Evolutionary conservation across 2,329 filamentous ascomycete genomes (phyloP).

Genomic region (Sporothrix phasma): DNA sequence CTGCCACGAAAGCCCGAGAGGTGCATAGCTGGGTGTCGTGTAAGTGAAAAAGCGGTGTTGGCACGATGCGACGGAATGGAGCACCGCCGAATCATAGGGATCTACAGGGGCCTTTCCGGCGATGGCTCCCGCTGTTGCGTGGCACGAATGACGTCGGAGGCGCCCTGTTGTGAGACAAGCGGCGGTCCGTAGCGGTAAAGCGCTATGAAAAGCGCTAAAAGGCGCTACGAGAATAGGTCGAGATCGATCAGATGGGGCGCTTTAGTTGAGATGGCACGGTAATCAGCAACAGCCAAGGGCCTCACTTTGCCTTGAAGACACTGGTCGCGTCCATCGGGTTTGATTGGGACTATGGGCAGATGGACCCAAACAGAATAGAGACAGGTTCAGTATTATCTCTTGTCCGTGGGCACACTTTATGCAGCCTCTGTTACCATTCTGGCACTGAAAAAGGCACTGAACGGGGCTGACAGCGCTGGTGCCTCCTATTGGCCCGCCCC

Average conservation of each 20-base stretch:
- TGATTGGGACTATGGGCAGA: too few species aligned
- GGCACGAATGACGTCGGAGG: constrained; percentile 2
- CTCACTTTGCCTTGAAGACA: too few species aligned
- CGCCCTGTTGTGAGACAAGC: constrained; percentile 2
- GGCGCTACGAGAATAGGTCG: too few species aligned
- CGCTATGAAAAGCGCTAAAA: too few species aligned
- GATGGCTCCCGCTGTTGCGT: neutral
- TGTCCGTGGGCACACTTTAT: neutral
- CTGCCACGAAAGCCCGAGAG: neutral
- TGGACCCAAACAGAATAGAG: too few species aligned
- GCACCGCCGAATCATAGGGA: neutral
- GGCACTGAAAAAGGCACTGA: neutral
- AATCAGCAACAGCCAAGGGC: too few species aligned
- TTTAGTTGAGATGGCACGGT: neutral
- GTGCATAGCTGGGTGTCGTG: neutral
- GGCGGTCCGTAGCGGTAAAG: neutral
- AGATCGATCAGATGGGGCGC: neutral
- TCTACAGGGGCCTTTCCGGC: neutral
- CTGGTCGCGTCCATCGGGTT: neutral
- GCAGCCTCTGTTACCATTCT: neutral
- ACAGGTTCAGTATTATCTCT: too few species aligned
- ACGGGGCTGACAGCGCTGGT: neutral
- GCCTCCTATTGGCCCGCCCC: neutral
- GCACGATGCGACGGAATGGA: neutral
- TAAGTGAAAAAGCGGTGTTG: neutral